Evolutionary conservation across 2,329 filamentous ascomycete genomes (phyloP), one percentile per base, ranked within the genome.

Genomic region (Zasmidium cellare): DNA sequence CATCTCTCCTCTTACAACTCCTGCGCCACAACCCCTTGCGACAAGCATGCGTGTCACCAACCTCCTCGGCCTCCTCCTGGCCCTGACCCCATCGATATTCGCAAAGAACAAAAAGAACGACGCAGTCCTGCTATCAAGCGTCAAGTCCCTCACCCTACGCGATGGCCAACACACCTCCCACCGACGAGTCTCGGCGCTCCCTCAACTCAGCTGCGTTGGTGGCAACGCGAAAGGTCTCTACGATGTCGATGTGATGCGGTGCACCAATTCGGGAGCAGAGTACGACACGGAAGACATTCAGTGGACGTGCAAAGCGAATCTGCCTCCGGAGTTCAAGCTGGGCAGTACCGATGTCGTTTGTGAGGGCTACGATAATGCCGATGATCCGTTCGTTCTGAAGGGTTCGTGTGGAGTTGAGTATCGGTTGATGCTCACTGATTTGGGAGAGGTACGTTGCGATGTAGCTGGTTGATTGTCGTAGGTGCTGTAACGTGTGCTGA

Each of bases 321-420:
- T 87, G 1, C 85, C 85, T 0, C 72, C 79, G 11, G 85, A 87
- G 64, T 86, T 87, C 75, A 88, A 87, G 74, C 84, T 97, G 24
- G 92, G 91, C 57, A 83, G 84, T 60, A 97, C 93, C 11, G 92
- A 97, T 61, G 93, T 97, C 55, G 80, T 92, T 11, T 99, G 94
- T 74, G 93, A 99, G 71, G 93, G 94, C 11, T 97, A 96, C 76
- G 79, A 84, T 57, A 81, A 79, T 14, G 76, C 87, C 0, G 85
- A 93, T 48, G 94, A 97, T 72, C 85, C 86, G 0, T 96, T 91
- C 73, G 84, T 97, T n/a, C 77, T 97, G 54, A 92, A 90, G 69
- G 94, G 94, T 20, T 94, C 90, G 73, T 97, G 93, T 75, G 94
- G 89, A 14, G 92, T 96, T 22, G 91, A 96, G 76, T 97, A 97